Evolutionary conservation across 495 filamentous ascomycete species (phyloP).

Genomic region (Cladorrhinum samala): DNA sequence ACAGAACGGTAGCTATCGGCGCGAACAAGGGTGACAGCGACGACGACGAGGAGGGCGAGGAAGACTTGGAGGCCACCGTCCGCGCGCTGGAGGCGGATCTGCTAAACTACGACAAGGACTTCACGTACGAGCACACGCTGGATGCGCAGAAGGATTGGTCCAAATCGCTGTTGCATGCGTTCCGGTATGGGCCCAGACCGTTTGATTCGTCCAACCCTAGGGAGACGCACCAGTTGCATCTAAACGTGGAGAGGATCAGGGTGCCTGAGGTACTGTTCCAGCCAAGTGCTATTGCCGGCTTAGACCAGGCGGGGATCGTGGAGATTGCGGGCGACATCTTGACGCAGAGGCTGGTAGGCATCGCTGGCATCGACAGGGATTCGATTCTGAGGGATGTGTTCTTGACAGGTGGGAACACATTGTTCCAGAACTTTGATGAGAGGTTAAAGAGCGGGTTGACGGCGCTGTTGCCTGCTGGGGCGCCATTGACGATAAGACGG

Average conservation of each 20-base stretch:
- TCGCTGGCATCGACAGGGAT: constrained; percentile 47
- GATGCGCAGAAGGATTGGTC: constrained; percentile 94
- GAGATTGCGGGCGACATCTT: constrained; percentile 86
- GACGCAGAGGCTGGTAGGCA: constrained; percentile 60
- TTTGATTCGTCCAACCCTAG: constrained; percentile 74
- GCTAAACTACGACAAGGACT: constrained; percentile 76
- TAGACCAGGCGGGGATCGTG: constrained; percentile 89
- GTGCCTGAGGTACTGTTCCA: constrained; percentile 95
- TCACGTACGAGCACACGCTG: constrained; percentile 83
- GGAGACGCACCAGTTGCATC: constrained; percentile 81
- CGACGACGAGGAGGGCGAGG: constrained; percentile 75
- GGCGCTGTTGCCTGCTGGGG: constrained; percentile 64
- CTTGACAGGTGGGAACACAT: constrained; percentile 85
- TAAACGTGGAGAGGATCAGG: constrained; percentile 94
- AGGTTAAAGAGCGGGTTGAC: constrained; percentile 66
- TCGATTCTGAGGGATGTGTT: constrained; percentile 80
- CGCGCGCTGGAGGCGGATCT: constrained; percentile 75
- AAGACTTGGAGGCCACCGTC: constrained; percentile 69
- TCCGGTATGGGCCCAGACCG: constrained; percentile 77
- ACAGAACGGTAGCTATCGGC: constrained; percentile 80
- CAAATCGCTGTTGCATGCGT: constrained; percentile 81
- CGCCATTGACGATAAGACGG: constrained; percentile 56
- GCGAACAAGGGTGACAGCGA: constrained; percentile 57
- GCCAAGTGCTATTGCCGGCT: constrained; percentile 79
- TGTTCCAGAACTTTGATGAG: constrained; percentile 84